Conservation (phyloP, 169 alveolate species). For the Cryptosporidium ubiquitum region DNA sequence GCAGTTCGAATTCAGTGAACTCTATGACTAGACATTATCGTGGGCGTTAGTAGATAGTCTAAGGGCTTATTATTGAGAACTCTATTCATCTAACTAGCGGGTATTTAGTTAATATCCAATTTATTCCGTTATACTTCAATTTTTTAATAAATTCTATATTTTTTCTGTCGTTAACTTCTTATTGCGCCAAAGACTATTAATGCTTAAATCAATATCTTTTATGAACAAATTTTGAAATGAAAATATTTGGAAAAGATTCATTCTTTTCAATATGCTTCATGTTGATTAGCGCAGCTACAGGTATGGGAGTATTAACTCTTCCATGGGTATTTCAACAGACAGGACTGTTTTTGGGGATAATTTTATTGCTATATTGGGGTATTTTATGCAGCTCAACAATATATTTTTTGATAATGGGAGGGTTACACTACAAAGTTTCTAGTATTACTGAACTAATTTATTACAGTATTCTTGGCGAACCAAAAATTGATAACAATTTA, state of each 20-base stretch:
- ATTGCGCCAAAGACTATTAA: constrained; percentile 1
- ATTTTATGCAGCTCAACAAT: constrained; percentile 51
- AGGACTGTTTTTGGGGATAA: constrained; percentile 42
- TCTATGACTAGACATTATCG: constrained; percentile 19
- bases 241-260: neutral
- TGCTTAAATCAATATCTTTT: neutral
- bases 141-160: neutral
- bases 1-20: neutral
- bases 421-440: constrained; percentile 51
- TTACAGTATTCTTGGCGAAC: constrained; percentile 63
- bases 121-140: neutral
- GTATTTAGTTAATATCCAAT: neutral
- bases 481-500: neutral
- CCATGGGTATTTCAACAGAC: constrained; percentile 67
- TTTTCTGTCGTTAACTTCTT: neutral
- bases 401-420: constrained; percentile 55
- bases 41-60: neutral
- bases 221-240: neutral
- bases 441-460: constrained; percentile 53
- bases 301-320: constrained; percentile 67
- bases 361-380: constrained; percentile 45
- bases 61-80: neutral
- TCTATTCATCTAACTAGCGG: neutral
- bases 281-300: constrained; percentile 70
- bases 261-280: constrained; percentile 64